Conservation (phyloP, 306 rosid species). For the Dryas alaskensis region DNA sequence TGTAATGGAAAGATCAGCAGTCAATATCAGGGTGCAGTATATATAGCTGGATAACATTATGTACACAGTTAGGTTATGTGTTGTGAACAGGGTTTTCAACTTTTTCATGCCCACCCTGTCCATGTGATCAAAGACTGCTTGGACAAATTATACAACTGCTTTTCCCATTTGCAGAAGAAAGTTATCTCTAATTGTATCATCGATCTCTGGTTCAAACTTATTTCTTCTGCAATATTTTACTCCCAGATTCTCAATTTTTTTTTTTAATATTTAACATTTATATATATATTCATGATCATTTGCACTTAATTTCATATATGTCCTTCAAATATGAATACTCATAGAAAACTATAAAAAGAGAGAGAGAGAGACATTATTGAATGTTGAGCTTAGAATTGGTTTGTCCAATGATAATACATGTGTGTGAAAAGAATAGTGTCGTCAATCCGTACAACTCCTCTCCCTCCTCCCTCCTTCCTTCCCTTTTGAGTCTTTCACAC, state of each 20-base stretch:
- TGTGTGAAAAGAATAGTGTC: constrained; percentile 47
- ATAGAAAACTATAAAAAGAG: neutral
- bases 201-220: neutral
- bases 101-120: constrained; percentile 16
- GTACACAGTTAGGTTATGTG: neutral
- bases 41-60: neutral
- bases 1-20: constrained; percentile 3
- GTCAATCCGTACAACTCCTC: constrained; percentile 56
- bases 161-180: constrained; percentile 12
- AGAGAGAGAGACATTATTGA: constrained; percentile 2
- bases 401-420: constrained; percentile 32
- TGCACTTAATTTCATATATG: too few relatives aligned
- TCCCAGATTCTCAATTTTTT: neutral
- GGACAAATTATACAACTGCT: neutral
- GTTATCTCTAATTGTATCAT: constrained; percentile 3
- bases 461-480: constrained; percentile 31
- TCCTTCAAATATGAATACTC: neutral
- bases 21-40: neutral
- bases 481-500: constrained; percentile 17
- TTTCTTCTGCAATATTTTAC: neutral
- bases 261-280: too few relatives aligned
- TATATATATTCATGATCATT: too few relatives aligned
- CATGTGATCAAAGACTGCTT: constrained; percentile 20
- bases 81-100: constrained; percentile 6
- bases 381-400: constrained; percentile 26